Evolutionary conservation across 2,329 filamentous ascomycete species (phyloP), one percentile per base, ranked within the genome.

Genomic region (Sclerotinia glacialis): DNA sequence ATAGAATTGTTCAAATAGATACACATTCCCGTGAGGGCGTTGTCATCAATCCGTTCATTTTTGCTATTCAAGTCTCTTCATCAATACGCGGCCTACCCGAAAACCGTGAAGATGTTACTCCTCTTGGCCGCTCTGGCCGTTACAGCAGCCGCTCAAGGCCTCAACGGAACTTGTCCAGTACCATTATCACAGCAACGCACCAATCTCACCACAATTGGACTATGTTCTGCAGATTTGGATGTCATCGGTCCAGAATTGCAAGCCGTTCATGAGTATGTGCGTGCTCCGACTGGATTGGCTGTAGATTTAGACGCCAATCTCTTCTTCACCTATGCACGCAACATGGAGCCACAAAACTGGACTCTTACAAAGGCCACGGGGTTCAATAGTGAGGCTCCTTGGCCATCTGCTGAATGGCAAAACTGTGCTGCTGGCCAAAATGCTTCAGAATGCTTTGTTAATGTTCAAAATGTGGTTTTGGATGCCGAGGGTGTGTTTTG

Each of bases 301-400:
- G 31, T 60, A 14, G 44, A 60, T 37, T 18, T n/a, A 9, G 44
- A 49, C 8, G 28, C 44, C 58, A 60, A 49, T 3, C 46, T 60
- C 3, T 60, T 60, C 58, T 60, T 60, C n/a, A 37, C 58, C 9
- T 60, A 60, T 49, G 58, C 58, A 18, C 44, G 58, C 1, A 60
- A 49, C 9, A 60, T 49, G 58, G 44, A 60, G 9, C 58, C 44
- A 26, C 58, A 60, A 23, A 49, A 49, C 28, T 49, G 58, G 58
- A 60, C 44, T 26, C 44, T 60, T 1, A 60, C 58, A 0, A 60
- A 49, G 18, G 58, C 58, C 5, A 60, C 58, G 11, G 28, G 58
- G 14, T 60, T 37, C 8, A 60, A 37, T 12, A 49, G 21, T 37
- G 58, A 60, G n/a, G 58, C 21, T 26, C 58, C 58, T 26, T 60